These are phyloP conservation scores for Sisymbrium altissimum DNA, from an alignment of 345 rosid genomes.

Conservation along the genomic window DNA sequence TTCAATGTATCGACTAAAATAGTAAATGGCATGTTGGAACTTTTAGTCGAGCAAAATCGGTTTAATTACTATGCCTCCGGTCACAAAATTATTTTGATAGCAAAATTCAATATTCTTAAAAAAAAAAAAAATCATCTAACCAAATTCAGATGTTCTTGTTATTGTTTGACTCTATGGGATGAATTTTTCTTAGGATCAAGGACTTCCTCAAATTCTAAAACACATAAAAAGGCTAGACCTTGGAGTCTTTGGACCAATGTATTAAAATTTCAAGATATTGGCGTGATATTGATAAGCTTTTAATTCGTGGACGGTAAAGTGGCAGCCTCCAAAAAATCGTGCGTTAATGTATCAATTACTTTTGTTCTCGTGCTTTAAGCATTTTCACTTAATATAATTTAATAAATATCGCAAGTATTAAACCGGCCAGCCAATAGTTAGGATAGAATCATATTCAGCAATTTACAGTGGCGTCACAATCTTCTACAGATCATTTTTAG, in stretches of 20 bases:
- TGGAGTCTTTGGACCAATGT: slow-evolving; percentile 16
- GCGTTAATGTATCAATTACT: slow-evolving; percentile 32
- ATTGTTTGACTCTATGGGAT: not conserved
- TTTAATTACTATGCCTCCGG: not conserved
- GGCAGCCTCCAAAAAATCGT: slow-evolving; percentile 24
- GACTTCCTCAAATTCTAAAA: not conserved
- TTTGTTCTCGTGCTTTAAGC: slow-evolving; percentile 19
- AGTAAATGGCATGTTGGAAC: not conserved
- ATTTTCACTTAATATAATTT: not conserved
- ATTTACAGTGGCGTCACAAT: slow-evolving; percentile 26
- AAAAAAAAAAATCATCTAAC: not conserved
- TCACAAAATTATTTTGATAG: too few relatives aligned
- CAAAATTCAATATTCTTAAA: not conserved
- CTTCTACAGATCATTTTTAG: slow-evolving; percentile 1
- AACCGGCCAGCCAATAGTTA: slow-evolving; percentile 35
- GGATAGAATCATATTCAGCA: not conserved
- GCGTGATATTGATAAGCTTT: slow-evolving; percentile 28
- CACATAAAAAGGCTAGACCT: slow-evolving; percentile 4
- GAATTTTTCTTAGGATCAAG: not conserved
- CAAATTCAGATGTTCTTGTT: not conserved
- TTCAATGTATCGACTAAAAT: not conserved
- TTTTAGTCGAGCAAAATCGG: not conserved
- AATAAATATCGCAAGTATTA: not conserved
- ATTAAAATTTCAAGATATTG: slow-evolving; percentile 11
- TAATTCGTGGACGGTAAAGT: slow-evolving; percentile 38